phyloP scores from a whole-genome alignment of 805 yeast species.

The Wickerhamomyces silvicola region DNA sequence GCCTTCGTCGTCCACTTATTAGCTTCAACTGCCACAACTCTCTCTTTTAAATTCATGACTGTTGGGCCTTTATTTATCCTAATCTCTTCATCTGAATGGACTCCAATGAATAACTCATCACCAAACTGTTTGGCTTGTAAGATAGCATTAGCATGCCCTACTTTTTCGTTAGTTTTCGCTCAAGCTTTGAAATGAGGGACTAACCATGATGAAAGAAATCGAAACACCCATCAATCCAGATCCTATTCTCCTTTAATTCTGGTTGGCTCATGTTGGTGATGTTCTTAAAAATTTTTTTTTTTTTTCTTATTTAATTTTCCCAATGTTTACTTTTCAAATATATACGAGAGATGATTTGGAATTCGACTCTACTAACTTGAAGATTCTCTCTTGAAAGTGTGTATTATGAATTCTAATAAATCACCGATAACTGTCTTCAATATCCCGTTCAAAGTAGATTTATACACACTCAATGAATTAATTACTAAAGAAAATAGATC shows the following conservation, averaged over 20 bases:
- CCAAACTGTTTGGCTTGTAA: conserved; percentile 87
- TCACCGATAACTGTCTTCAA: too few relatives aligned
- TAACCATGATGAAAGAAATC: conserved; percentile 94
- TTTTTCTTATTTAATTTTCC: not conserved
- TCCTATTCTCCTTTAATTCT: conserved; percentile 28
- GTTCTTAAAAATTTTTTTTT: not conserved
- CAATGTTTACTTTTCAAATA: too few relatives aligned
- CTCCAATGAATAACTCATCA: conserved; percentile 71
- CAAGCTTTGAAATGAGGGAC: conserved; percentile 16
- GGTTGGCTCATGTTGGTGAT: not conserved
- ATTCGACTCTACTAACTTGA: too few relatives aligned
- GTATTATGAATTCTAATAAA: too few relatives aligned
- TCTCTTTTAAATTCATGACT: conserved; percentile 79
- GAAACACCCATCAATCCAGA: conserved; percentile 98
- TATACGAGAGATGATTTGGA: too few relatives aligned
- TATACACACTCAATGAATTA: too few relatives aligned
- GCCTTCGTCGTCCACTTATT: conserved; percentile 82
- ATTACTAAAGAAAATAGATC: too few relatives aligned
- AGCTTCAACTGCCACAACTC: conserved; percentile 79
- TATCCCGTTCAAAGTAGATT: too few relatives aligned
- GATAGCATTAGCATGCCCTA: conserved; percentile 90
- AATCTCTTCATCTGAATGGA: conserved; percentile 89
- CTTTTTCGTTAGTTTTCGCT: conserved; percentile 3
- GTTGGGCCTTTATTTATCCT: conserved; percentile 83
- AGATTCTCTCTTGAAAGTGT: too few relatives aligned